phyloP scores from a whole-genome alignment of 2,329 filamentous ascomycete genomes.

The Xylaria sp. region DNA sequence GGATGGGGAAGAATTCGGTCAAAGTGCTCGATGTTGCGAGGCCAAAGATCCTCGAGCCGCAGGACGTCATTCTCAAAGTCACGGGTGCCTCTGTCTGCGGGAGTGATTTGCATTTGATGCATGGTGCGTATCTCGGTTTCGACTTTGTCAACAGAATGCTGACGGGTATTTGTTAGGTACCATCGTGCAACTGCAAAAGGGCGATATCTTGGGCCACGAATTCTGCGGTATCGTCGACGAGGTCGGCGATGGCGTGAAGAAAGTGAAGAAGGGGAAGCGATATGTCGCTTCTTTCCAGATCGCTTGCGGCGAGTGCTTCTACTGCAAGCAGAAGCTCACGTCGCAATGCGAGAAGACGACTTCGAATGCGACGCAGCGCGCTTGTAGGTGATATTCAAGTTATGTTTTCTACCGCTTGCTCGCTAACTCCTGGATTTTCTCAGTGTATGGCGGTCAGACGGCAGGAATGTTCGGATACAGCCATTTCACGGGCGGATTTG shows the following conservation, averaged over 20 bases:
- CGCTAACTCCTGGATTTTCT: neutral
- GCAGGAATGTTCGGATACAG: slow-evolving; percentile 69
- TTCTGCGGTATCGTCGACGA: slow-evolving; percentile 54
- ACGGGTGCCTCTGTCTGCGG: slow-evolving; percentile 58
- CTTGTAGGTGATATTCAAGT: slow-evolving; percentile 32
- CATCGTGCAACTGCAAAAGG: slow-evolving; percentile 55
- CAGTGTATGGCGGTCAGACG: slow-evolving; percentile 70
- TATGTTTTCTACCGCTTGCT: neutral
- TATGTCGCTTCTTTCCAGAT: slow-evolving; percentile 88
- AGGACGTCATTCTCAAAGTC: slow-evolving; percentile 75
- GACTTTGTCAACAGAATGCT: neutral
- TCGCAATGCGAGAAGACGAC: slow-evolving; percentile 80
- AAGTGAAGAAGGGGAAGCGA: slow-evolving; percentile 55
- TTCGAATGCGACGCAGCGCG: slow-evolving; percentile 62
- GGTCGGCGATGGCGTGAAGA: slow-evolving; percentile 50
- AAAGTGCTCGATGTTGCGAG: slow-evolving; percentile 62
- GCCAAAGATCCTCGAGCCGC: slow-evolving; percentile 65
- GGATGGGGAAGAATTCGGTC: slow-evolving; percentile 78
- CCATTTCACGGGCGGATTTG: slow-evolving; percentile 80
- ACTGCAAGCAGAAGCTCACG: slow-evolving; percentile 71
- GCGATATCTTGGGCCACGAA: slow-evolving; percentile 62
- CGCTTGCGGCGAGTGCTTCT: slow-evolving; percentile 66
- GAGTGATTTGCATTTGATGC: slow-evolving; percentile 54
- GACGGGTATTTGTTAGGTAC: slow-evolving; percentile 26
- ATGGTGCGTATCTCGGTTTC: slow-evolving; percentile 34